Base-by-base conservation (phyloP, 129 eudicot genomes). In the Ambrosia artemisiifolia region DNA sequence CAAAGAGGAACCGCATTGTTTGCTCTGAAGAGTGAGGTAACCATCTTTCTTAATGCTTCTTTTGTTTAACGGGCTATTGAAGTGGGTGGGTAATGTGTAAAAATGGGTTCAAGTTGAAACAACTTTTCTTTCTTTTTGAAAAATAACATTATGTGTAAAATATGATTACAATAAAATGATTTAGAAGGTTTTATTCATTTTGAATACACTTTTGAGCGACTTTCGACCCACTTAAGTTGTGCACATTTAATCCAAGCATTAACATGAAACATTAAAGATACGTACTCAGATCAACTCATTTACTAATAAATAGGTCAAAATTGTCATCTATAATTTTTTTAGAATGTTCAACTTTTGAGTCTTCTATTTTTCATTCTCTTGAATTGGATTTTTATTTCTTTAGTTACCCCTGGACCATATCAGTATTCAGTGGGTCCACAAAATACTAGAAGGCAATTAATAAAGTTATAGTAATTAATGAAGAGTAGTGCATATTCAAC, bases 11-110 rank as follows among this genome's bases (percentile, higher is more conserved):
- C 88, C 40, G 89, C 98, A 65, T 73, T 85, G 44, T 71, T 57
- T 75, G 89, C 96, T 69, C 86, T 92, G 64, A 74, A 86, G 11
- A 92, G 91, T 64, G 91, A 88, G 91, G 97, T 87, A 77, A 14
- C 56, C 56, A 50, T 50, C 56, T 50, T 50, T 19, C n/a, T 50
- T 2, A 6, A 61, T 72, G 57, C 34, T 72, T 57, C 16, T 13
- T 13, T 40, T 57, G 56, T 44, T 59, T 56, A 19, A n/a, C 18
- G 5, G 6, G 18, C 16, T 6, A 61, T 43, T 20, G 16, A 50
- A n/a, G n/a, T n/a, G 7, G 24, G n/a, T 42, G 24, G 50, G 20
- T 12, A 24, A 57, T 36, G 64, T 59, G 28, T 59, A 36, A 11
- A 13, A 24, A 30, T 30, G 66, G 38, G 18, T 60, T 60, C n/a